Conservation (phyloP, 2,329 filamentous ascomycete genomes). For the Cladophialophora bantiana region DNA sequence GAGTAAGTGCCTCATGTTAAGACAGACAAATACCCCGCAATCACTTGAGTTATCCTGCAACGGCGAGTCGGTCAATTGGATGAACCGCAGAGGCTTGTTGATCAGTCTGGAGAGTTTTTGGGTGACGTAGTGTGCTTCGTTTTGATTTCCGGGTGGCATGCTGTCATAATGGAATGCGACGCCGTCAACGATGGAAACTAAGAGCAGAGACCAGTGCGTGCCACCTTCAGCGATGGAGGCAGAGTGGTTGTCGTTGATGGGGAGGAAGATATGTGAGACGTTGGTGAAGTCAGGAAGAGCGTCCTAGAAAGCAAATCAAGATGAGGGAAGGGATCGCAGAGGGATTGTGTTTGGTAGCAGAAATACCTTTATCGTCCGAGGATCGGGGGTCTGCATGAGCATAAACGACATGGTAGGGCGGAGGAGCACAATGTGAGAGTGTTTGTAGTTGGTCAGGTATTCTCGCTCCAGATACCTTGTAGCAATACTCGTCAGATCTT, state of each 20-base stretch:
- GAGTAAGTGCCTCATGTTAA: constrained; percentile 93
- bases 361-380: constrained; percentile 56
- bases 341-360: background rate
- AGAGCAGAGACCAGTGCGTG: constrained; percentile 90
- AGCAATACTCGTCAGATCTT: constrained; percentile 23
- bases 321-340: background rate
- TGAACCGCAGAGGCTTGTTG: constrained; percentile 70
- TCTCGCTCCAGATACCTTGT: constrained; percentile 83
- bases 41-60: constrained; percentile 93
- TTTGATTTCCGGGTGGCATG: constrained; percentile 75
- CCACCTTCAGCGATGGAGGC: constrained; percentile 82
- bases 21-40: constrained; percentile 94
- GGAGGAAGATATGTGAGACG: constrained; percentile 92
- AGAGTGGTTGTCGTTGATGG: constrained; percentile 87
- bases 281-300: constrained; percentile 81
- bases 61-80: constrained; percentile 82
- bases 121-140: constrained; percentile 73
- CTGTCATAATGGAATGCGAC: constrained; percentile 98
- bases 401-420: constrained; percentile 93
- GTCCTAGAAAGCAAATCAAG: constrained; percentile 47
- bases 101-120: constrained; percentile 74
- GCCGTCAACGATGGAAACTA: constrained; percentile 86
- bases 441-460: constrained; percentile 77
- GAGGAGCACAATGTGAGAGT: constrained; percentile 86
- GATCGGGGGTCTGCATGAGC: constrained; percentile 75